Base-by-base conservation (phyloP, 179 eudicot genomes). In the Beta macrorhiza region DNA sequence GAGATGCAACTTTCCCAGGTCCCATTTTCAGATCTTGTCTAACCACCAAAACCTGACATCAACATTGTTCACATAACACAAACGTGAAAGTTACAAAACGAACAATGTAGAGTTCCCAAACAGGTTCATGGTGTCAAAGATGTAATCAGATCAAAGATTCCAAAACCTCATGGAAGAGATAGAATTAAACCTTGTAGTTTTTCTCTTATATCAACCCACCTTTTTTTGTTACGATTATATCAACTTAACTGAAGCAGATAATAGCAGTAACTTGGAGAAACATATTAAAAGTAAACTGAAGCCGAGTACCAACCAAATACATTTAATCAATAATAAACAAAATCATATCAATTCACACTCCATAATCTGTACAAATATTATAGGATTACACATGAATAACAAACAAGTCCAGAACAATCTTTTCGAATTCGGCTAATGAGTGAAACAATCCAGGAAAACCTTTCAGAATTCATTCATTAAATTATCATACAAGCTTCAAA, bases 21-120 rank as follows among this genome's bases (percentile, higher is more conserved):
- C 97, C 97, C 99, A 93, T 95, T 90, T 90, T 93, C 77, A 95
- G 87, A 87, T 95, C 99, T 88, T 93, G 98, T 84, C 99, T 91
- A 67, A 95, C 99, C 68, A 95, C 97, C 83, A 95, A 88, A 79
- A 95, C 98, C 99, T 95, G 88, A 11, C 51, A 80, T 55, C 76
- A 67, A 69, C 55, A 64, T 55, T 59, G 51, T 58, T n/a, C 22
- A 72, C 64, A 77, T 55, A 71, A 61, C 20, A 78, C 14, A 25
- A 56, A 37, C 49, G n/a, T 52, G 22, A 47, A 19, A 14, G 22
- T 14, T 29, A 29, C n/a, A 74, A 32, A 45, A 42, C 15, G 11
- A 32, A 25, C 56, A 64, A 47, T 22, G 49, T 19, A 15, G n/a
- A 63, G 67, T 19, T 32, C 37, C 25, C 71, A 57, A 47, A 67